Conservation (phyloP, 495 filamentous ascomycete genomes). For the Durotheca rogersii region DNA sequence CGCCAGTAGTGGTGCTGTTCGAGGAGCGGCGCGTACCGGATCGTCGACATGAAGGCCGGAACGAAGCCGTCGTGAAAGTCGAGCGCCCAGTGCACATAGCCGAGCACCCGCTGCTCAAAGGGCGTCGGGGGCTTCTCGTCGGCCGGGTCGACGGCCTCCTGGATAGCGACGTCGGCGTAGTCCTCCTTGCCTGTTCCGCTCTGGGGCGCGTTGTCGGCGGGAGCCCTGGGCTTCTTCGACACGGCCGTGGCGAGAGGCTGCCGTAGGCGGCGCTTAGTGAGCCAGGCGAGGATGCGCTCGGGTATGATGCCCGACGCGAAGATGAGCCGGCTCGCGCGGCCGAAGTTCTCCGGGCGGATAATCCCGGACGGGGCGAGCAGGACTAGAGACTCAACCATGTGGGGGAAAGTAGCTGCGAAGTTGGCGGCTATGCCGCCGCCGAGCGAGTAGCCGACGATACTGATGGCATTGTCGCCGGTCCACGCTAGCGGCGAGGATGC, state of each 20-base stretch:
- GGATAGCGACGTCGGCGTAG: constrained; percentile 32
- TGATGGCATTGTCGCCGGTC: constrained; percentile 56
- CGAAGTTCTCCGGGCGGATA: constrained; percentile 44
- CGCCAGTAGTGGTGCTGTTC: constrained; percentile 55
- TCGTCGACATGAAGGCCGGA: constrained; percentile 55
- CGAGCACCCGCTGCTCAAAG: constrained; percentile 44
- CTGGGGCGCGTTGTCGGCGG: background rate
- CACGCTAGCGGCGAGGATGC: constrained; percentile 60
- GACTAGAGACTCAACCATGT: constrained; percentile 67
- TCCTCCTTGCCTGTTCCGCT: constrained; percentile 27
- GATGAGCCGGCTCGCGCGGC: constrained; percentile 42
- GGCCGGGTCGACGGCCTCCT: constrained; percentile 26
- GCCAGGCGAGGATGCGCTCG: constrained; percentile 37
- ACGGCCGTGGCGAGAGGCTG: constrained; percentile 42
- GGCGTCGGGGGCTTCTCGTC: constrained; percentile 25
- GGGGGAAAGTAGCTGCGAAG: constrained; percentile 69
- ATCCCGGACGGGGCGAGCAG: constrained; percentile 72
- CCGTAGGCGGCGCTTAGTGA: constrained; percentile 41
- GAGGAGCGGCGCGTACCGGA: constrained; percentile 56
- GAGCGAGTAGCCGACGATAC: constrained; percentile 78
- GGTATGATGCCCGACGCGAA: constrained; percentile 47
- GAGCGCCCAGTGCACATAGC: constrained; percentile 58
- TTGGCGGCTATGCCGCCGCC: constrained; percentile 73
- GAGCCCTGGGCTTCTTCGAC: constrained; percentile 28
- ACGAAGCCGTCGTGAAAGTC: constrained; percentile 56